Evolutionary conservation across 179 eudicot genomes (phyloP), one percentile per base, ranked within the genome.

Genomic region (Beta corolliflora): DNA sequence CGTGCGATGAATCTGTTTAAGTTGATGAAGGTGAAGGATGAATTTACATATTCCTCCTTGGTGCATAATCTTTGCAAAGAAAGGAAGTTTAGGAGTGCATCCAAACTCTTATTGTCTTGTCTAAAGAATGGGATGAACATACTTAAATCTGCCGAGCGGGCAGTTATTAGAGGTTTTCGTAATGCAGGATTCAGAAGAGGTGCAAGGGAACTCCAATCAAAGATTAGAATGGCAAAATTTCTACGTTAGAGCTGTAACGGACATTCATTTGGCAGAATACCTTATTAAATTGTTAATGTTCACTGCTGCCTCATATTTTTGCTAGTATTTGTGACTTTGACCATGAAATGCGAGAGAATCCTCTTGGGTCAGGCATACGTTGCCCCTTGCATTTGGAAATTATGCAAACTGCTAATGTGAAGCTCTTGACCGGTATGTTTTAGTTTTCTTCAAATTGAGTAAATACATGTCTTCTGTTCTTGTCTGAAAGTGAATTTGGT

Each of bases 1-100:
- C 64, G 79, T 60, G 98, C 98, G n/a, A 23, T 90, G 89, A 81
- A 89, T 69, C 46, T 94, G 10, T 93, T 91, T 81, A 77, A 84
- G 76, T 82, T 86, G 41, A 88, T 89, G 95, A 85, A 86, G 56
- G 15, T 75, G 44, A 93, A 90, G 81, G 98, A 94, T 86, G 91
- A 89, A 52, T 89, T 89, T 88, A 93, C 98, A 25, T 93, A 93
- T 71, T 82, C 97, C 18, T 89, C 95, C 70, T 78, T 94, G 90
- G 91, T 93, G 83, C 93, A 90, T 73, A 89, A 89, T 85, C 91
- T 94, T 80, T 94, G 98, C 84, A 89, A 81, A 83, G 89, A 76
- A 76, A 68, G 92, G 83, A 88, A 88, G 78, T 93, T 65, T 80
- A 87, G 81, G 83, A 64, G 76, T 85, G 98, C 98, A 76, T 88